Percentiles rank a stretch among this genome's conserved stretches.
Conservation (phyloP, 2,329 filamentous ascomycete genomes). For the Cladosporium sp. region DNA sequence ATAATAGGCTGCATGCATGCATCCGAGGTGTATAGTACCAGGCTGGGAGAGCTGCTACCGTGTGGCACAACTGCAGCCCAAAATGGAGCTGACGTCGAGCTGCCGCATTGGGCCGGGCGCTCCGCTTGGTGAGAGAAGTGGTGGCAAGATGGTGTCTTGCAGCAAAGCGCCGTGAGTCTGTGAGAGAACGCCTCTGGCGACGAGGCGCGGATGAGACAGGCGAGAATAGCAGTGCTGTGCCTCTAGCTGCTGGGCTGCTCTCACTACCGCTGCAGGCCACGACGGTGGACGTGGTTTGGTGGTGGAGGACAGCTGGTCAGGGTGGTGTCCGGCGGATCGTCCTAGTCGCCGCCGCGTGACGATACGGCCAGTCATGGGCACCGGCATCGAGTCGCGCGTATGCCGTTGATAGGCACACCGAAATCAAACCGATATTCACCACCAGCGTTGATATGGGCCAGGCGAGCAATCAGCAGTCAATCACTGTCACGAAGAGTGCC, state of each 20-base stretch:
- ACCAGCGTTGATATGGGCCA: neutral
- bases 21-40: conserved; percentile 16
- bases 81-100: conserved; percentile 10
- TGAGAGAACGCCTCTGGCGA: neutral
- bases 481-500: neutral
- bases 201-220: conserved; percentile 1
- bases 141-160: conserved; percentile 13
- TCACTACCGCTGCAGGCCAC: neutral
- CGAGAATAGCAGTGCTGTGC: neutral
- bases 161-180: neutral
- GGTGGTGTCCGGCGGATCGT: neutral
- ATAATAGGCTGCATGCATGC: conserved; percentile 11
- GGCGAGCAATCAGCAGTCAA: neutral
- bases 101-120: neutral
- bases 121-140: neutral
- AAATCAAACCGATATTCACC: conserved; percentile 11
- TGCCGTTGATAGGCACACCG: conserved; percentile 10
- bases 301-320: neutral
- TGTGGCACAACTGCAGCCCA: conserved; percentile 12
- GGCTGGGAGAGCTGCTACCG: neutral
- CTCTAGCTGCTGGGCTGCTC: too few relatives aligned
- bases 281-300: neutral
- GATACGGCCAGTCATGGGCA: conserved; percentile 15
- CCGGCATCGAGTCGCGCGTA: conserved; percentile 10
- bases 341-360: conserved; percentile 8